Evolutionary conservation across 2,329 filamentous ascomycete species (phyloP).

Genomic region (Coniochaeta sp.): DNA sequence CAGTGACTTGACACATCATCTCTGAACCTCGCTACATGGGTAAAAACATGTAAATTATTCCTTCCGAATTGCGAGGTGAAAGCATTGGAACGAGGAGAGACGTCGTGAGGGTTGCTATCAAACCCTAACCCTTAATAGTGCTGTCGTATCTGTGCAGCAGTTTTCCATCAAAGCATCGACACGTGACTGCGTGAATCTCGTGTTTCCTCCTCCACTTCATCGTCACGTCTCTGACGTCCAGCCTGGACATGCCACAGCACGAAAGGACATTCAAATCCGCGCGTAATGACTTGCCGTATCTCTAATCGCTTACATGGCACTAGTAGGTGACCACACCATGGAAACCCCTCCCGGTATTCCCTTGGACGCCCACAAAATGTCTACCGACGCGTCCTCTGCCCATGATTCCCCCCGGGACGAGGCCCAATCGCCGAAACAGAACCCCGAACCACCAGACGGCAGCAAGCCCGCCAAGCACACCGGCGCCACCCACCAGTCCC

Average conservation of each 20-base stretch:
- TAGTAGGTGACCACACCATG: neutral
- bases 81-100: too few relatives aligned
- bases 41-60: too few relatives aligned
- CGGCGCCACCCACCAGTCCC: constrained; percentile 39
- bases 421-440: neutral
- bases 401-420: neutral
- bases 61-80: too few relatives aligned
- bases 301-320: neutral
- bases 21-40: too few relatives aligned
- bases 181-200: neutral
- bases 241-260: neutral
- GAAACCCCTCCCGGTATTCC: neutral
- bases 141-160: too few relatives aligned
- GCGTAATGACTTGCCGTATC: neutral
- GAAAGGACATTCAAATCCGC: neutral
- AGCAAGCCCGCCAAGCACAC: neutral
- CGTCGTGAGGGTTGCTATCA: too few relatives aligned
- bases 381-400: neutral
- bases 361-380: neutral
- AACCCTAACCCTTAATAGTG: too few relatives aligned
- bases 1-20: too few relatives aligned
- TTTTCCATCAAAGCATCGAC: neutral
- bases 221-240: neutral
- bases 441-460: neutral
- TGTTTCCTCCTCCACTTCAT: neutral